Evolutionary conservation across 192 early-diverging fungal species (phyloP), one percentile per base, ranked within the genome.

Genomic region (Coemansia sp.): DNA sequence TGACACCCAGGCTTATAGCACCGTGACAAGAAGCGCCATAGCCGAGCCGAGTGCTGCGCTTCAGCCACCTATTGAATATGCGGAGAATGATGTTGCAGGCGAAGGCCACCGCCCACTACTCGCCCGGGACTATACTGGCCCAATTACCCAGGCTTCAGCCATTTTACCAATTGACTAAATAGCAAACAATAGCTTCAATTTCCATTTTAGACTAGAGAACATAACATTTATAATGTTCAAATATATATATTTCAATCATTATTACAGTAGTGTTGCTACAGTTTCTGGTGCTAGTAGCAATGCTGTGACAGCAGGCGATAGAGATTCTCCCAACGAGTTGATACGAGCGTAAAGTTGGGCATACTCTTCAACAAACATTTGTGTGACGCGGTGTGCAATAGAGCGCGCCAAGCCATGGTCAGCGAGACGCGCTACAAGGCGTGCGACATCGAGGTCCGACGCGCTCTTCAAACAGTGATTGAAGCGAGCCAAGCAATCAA

Each of bases 361-460:
- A 39, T 81, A 81, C 2, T 72, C 70, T 0, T 42, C 61, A 23
- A 76, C 67, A 73, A 81, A 75, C 37, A 31, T 21, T n/a, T 67
- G 63, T 1, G 64, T 37, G 11, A 55, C 70, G 1, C 51, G 38
- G 0, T 44, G 36, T 0, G 67, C 58, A 1, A 66, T 50, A 3
- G 25, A 11, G 1, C 70, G 69, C 0, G 78, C 73, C 23, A 64
- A 11, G 12, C 27, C 41, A 19, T 76, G 78, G 70, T 69, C 73
- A 23, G 59, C 29, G 11, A 81, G 66, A 0, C 78, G 46, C 2
- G 62, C 64, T 11, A 73, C 70, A 15, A 81, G 51, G 0, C 78
- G 66, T 1, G 66, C 15, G 6, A 76, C 66, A 44, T 81, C 78
- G 17, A 81, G 31, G 15, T 81, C 78, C 14, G 68, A 38, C 2